Percentiles rank a stretch among this genome's conserved stretches.
phyloP scores from a whole-genome alignment of 2,329 filamentous ascomycete genomes.

The Pseudogymnoascus sp. region DNA sequence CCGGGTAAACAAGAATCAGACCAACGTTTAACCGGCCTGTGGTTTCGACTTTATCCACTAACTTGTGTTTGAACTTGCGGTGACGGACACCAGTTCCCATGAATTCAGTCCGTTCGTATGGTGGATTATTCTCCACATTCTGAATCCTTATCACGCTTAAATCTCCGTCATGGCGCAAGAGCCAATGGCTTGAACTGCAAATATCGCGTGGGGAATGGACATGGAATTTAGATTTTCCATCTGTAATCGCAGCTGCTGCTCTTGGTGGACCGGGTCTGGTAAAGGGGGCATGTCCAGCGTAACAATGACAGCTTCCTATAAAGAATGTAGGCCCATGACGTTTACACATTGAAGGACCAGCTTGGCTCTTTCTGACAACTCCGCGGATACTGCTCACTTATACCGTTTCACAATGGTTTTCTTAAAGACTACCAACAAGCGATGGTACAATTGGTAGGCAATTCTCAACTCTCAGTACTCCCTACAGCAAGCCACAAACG shows the following conservation, averaged over 20 bases:
- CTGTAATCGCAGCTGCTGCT: neutral
- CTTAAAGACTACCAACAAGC: neutral
- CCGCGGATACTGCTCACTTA: neutral
- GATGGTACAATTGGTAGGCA: constrained; percentile 6
- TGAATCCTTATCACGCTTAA: neutral
- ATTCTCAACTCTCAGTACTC: neutral
- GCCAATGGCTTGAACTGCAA: neutral
- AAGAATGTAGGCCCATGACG: constrained; percentile 1
- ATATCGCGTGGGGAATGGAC: neutral
- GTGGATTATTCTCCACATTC: neutral
- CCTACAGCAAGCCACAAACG: neutral
- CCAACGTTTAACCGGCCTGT: neutral
- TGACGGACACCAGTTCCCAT: neutral
- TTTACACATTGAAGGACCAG: neutral
- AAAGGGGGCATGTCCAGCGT: neutral
- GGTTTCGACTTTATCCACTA: neutral
- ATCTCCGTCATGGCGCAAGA: neutral
- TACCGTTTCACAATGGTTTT: neutral
- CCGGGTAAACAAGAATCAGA: neutral
- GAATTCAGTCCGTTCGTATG: neutral
- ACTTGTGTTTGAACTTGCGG: neutral
- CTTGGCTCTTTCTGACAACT: neutral
- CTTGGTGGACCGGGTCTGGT: neutral
- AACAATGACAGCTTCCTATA: neutral
- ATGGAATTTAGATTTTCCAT: constrained; percentile 3